Conservation (phyloP, 371 early-diverging fungal genomes). For the Vittaforma corneae region DNA sequence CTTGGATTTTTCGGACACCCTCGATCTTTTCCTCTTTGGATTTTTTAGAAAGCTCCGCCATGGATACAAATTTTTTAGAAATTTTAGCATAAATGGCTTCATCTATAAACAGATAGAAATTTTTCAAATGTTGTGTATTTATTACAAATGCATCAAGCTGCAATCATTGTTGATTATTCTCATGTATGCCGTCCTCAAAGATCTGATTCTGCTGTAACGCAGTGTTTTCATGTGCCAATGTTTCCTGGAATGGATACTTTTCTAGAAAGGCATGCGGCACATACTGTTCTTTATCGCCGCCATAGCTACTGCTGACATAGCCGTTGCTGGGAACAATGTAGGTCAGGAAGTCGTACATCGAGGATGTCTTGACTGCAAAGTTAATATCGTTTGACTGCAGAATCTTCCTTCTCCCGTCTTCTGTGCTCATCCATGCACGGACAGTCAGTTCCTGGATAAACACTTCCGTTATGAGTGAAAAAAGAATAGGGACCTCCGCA, state of each 20-base stretch:
- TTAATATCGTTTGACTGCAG: conserved; percentile 84
- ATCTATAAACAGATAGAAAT: no score
- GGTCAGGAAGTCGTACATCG: conserved; percentile 93
- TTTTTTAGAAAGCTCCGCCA: background rate
- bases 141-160: no score
- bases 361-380: conserved; percentile 77
- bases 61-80: no score
- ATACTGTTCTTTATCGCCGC: background rate
- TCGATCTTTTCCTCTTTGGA: background rate
- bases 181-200: no score
- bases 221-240: no score
- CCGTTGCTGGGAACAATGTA: conserved; percentile 73
- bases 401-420: conserved; percentile 91
- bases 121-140: no score
- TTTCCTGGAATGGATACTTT: background rate
- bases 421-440: conserved; percentile 90
- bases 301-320: background rate
- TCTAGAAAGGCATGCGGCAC: conserved; percentile 13
- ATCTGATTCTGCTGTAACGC: no score
- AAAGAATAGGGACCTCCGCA: conserved; percentile 74
- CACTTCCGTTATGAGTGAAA: conserved; percentile 87
- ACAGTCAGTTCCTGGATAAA: conserved; percentile 84
- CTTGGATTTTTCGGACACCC: background rate
- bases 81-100: no score
- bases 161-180: no score